Evolutionary conservation across 495 filamentous ascomycete genomes (phyloP).

Genomic region (Saxophila tyrrhenica): DNA sequence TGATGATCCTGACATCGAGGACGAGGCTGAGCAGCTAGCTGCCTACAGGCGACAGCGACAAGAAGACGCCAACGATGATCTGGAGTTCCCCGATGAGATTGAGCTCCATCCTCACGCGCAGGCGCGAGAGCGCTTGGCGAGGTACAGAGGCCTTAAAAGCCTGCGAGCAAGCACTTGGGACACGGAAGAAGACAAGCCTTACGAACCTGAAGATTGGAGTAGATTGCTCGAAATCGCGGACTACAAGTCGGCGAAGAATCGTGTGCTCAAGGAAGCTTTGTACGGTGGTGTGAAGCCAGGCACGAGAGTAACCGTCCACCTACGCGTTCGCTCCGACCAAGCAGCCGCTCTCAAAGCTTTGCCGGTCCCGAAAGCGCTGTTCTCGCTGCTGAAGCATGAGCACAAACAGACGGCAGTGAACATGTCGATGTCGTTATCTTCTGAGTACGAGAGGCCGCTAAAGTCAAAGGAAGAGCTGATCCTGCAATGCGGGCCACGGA

Average conservation of each 20-base stretch:
- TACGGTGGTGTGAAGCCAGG: constrained; percentile 76
- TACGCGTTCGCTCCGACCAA: constrained; percentile 35
- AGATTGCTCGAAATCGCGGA: constrained; percentile 72
- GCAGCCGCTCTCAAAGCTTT: constrained; percentile 51
- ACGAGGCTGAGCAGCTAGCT: constrained; percentile 67
- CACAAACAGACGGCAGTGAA: constrained; percentile 84
- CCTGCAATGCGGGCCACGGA: constrained; percentile 74
- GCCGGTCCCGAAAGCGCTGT: constrained; percentile 48
- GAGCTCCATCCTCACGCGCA: constrained; percentile 81
- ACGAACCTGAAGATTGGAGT: constrained; percentile 82
- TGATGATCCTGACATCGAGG: constrained; percentile 71
- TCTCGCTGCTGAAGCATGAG: constrained; percentile 84
- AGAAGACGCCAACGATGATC: constrained; percentile 73
- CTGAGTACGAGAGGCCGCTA: constrained; percentile 58
- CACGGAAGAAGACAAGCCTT: constrained; percentile 68
- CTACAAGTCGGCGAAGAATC: constrained; percentile 68
- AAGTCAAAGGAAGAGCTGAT: constrained; percentile 85
- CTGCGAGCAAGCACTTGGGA: constrained; percentile 79
- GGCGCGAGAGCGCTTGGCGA: constrained; percentile 70
- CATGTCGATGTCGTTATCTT: constrained; percentile 69
- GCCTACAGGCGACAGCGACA: constrained; percentile 66
- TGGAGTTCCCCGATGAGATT: constrained; percentile 94
- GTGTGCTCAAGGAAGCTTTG: constrained; percentile 64
- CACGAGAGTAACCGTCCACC: constrained; percentile 65
- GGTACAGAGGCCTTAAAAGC: constrained; percentile 85